These are phyloP conservation scores for Ramaria rubella DNA, from an alignment of 768 basidiomycete species.

Conservation along the genomic window DNA sequence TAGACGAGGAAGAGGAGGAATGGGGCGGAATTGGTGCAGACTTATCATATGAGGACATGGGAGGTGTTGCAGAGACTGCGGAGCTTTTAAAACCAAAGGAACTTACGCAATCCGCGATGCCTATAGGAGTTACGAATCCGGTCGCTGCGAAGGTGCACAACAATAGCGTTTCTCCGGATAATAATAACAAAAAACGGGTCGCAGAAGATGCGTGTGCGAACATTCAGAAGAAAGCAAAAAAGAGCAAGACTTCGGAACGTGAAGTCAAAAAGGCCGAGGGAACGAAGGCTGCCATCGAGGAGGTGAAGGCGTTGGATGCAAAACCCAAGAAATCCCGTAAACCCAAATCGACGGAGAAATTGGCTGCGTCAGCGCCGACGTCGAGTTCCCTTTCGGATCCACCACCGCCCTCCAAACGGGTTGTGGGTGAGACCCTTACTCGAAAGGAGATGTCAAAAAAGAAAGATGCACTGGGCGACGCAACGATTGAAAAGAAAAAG, in stretches of 20 bases:
- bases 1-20: conserved; percentile 20
- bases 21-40: conserved; percentile 10
- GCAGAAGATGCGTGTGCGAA: neutral
- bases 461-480: neutral
- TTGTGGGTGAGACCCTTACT: neutral
- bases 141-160: no score
- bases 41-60: no score
- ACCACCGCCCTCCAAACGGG: neutral
- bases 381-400: neutral
- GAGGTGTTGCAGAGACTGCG: conserved; percentile 13
- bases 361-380: neutral
- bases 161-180: no score
- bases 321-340: neutral
- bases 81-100: neutral
- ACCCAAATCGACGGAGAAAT: neutral
- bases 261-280: neutral
- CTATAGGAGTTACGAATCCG: no score
- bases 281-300: neutral
- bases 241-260: neutral
- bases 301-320: neutral
- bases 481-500: conserved; percentile 3
- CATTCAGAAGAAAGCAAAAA: neutral
- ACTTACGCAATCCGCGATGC: neutral
- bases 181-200: neutral
- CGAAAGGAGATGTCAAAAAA: conserved; percentile 2